Evolutionary conservation across 2,329 filamentous ascomycete genomes (phyloP).

Genomic region (Penicillium aurantiogriseum): DNA sequence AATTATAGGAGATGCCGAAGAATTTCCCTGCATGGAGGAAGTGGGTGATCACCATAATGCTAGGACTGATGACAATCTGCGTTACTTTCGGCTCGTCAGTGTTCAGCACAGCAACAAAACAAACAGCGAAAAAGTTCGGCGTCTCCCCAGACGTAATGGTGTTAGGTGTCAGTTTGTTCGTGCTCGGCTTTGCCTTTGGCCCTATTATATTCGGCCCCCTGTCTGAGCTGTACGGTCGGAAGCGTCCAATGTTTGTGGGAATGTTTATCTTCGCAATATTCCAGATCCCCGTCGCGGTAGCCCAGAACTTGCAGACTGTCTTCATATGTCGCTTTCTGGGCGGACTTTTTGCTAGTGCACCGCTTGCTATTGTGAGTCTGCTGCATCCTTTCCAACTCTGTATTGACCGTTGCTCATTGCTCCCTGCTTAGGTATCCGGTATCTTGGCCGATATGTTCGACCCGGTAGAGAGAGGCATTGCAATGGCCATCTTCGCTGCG

Average conservation of each 20-base stretch:
- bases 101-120: conserved; percentile 45
- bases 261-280: conserved; percentile 53
- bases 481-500: conserved; percentile 44
- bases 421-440: conserved; percentile 28
- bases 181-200: conserved; percentile 55
- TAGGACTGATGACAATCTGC: background rate
- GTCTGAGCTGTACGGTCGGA: conserved; percentile 53
- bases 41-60: background rate
- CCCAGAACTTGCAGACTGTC: conserved; percentile 54
- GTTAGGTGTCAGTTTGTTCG: conserved; percentile 45
- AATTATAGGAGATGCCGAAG: conserved; percentile 5
- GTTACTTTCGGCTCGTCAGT: conserved; percentile 31
- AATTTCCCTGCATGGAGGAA: background rate
- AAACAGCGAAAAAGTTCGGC: conserved; percentile 44
- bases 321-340: conserved; percentile 56
- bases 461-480: conserved; percentile 48
- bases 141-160: conserved; percentile 43
- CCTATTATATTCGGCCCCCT: conserved; percentile 50
- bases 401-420: background rate
- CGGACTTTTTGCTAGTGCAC: conserved; percentile 53
- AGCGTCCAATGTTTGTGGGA: conserved; percentile 49
- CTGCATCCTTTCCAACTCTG: too few relatives aligned
- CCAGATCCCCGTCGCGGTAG: conserved; percentile 55
- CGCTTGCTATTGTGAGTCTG: conserved; percentile 49
- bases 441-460: conserved; percentile 51